Base-by-base conservation (phyloP, 73 alveolate species). In the Diophrys sp. region DNA sequence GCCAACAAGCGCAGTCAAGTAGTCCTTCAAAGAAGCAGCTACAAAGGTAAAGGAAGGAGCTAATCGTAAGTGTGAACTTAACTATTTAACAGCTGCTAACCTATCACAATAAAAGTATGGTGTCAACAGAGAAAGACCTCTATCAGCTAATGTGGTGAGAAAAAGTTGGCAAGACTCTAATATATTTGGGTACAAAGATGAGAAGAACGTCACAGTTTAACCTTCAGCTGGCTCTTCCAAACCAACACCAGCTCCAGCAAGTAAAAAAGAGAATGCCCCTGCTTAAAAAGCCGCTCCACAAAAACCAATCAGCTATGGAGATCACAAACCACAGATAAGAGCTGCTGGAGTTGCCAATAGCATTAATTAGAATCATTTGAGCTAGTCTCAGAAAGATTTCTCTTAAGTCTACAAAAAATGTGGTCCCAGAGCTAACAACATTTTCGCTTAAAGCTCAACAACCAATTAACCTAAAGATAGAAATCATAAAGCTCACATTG, bases 161-260 rank as follows among this genome's bases (percentile, higher is more conserved):
- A 75, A 79, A 1, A 68, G 81, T 23, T 80, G 54, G 33, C 70
- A 80, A 80, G 88, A 80, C 54, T 80, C 88, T 5, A 80, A 80
- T 53, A 80, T 80, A 11, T 80, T 80, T 29, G 88, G 88, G 1
- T 80, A 80, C 70, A 80, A 80, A 55, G 88, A 72, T 14, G 67
- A 80, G 2, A 14, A 33, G 14, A 32, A 70, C 30, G 29, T 57
- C 32, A 80, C 88, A 2, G 77, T 56, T 23, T 53, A 80, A 70
- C 28, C 30, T 1, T 8, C 88, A 2, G 74, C 82, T 44, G 5
- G n/a, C 18, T 5, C 62, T 44, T 5, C n/a, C n/a, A n/a, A n/a
- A n/a, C n/a, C n/a, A n/a, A n/a, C n/a, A n/a, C n/a, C n/a, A n/a
- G n/a, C n/a, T n/a, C n/a, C n/a, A n/a, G n/a, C n/a, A n/a, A n/a